Evolutionary conservation across 371 early-diverging fungal species (phyloP).

Genomic region (Fennellomyces sp.): DNA sequence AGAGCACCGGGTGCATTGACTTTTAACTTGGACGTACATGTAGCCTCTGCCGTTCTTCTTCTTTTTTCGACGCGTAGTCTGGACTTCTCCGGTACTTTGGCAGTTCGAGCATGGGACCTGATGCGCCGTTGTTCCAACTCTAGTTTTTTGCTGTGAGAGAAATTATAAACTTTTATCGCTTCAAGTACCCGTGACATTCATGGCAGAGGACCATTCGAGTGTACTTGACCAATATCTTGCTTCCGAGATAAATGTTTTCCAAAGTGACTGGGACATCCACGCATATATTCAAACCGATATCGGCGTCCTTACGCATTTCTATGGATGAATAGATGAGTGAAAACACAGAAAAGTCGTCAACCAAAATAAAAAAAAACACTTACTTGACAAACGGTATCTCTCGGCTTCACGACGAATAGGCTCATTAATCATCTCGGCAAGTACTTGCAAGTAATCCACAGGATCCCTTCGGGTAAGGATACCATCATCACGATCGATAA

Average conservation of each 20-base stretch:
- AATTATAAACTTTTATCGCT: not conserved
- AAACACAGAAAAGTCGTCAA: not conserved
- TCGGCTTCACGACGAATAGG: conserved; percentile 59
- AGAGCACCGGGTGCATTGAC: not conserved
- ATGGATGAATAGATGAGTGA: not conserved
- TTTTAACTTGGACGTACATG: not conserved
- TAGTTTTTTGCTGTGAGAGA: not conserved
- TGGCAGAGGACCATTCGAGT: conserved; percentile 54
- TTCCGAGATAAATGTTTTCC: conserved; percentile 87
- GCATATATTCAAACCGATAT: conserved; percentile 74
- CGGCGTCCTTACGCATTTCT: conserved; percentile 25
- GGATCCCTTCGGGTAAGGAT: conserved; percentile 65
- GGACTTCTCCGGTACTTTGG: conserved; percentile 29
- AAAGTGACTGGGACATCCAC: conserved; percentile 61
- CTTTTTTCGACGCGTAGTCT: conserved; percentile 11
- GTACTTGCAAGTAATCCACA: conserved; percentile 50
- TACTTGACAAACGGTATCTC: not conserved
- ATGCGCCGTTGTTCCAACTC: not conserved
- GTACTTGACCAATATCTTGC: not conserved
- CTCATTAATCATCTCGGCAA: conserved; percentile 84
- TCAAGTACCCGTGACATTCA: conserved; percentile 57
- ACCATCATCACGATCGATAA: conserved; percentile 88
- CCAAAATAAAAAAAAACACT: not conserved
- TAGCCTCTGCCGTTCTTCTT: not conserved
- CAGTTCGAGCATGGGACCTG: conserved; percentile 50